Base-by-base conservation (phyloP, 139 green algal species). In the Gonium pectorale region DNA sequence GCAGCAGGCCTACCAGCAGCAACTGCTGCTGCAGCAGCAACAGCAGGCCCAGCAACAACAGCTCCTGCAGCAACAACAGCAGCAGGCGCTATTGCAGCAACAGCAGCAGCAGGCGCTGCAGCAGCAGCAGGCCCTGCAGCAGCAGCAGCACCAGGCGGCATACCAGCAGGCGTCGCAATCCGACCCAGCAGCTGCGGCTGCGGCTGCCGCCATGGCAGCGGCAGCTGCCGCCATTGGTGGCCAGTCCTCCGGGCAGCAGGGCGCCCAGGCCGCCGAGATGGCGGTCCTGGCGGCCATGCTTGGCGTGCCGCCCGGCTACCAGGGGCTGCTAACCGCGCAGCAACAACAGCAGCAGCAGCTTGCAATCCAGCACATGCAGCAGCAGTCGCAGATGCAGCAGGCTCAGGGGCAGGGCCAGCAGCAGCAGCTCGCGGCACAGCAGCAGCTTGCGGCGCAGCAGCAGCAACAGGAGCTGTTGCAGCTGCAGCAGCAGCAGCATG, bases 201-300 rank as follows among this genome's bases (percentile, higher is more conserved):
- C 43, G 19, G 26, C 73, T 27, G 73, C 73, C 3, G 73, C 73
- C 29, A 81, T 69, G 73, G 73, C 73, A 0, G 73, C 73, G 29
- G 73, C 73, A 11, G 37, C 37, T 21, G 73, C 73, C 3, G 73
- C 73, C 21, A 67, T 80, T 11, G n/a, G 52, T 38, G 54, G 54
- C 54, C 73, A 81, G 56, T 9, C 43, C 13, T 77, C 35, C 68
- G 56, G 56, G 6, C 56, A 64, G 40, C 67, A 38, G 33, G 67
- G 21, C 15, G 9, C 40, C 38, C 67, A 54, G 40, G 67, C 59
- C 5, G 75, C 75, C 2, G 75, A 82, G 40, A 72, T 46, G 37
- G 75, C 75, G 1, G 75, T 69, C 0, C 40, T 82, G 5, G 75
- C 75, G 24, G 75, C 75, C 6, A 82, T 82, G 75, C 75, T 82